Conservation (phyloP, 2,329 filamentous ascomycete genomes). For the Paraconiothyrium brasiliense region DNA sequence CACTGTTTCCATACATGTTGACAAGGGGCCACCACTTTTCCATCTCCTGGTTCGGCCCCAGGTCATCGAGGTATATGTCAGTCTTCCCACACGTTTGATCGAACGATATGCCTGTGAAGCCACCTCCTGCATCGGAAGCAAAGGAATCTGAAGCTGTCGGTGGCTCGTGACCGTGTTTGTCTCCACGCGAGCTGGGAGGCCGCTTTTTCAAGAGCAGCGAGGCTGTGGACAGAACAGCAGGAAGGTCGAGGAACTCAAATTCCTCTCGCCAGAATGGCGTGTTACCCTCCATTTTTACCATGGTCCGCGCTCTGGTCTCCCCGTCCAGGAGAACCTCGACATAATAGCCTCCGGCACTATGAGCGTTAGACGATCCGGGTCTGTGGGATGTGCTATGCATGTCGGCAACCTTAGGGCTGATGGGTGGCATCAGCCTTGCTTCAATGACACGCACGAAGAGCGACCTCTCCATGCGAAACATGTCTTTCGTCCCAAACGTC, state of each 20-base stretch:
- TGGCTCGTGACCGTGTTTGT: slow-evolving; percentile 51
- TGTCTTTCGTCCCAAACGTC: slow-evolving; percentile 60
- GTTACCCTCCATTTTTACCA: slow-evolving; percentile 73
- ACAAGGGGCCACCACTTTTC: slow-evolving; percentile 87
- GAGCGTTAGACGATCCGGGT: slow-evolving; percentile 43
- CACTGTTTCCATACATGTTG: slow-evolving; percentile 76
- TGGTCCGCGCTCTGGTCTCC: slow-evolving; percentile 79
- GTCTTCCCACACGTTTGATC: slow-evolving; percentile 72
- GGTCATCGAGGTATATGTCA: slow-evolving; percentile 81
- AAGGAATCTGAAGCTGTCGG: slow-evolving; percentile 40
- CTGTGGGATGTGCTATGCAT: slow-evolving; percentile 33
- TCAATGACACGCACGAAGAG: slow-evolving; percentile 69
- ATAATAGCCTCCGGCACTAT: slow-evolving; percentile 71
- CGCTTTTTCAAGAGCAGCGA: slow-evolving; percentile 76
- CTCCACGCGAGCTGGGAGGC: slow-evolving; percentile 50
- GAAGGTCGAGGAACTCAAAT: slow-evolving; percentile 78
- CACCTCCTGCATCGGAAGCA: slow-evolving; percentile 48
- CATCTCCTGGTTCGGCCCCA: slow-evolving; percentile 78
- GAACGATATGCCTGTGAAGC: slow-evolving; percentile 58
- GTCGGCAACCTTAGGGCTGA: slow-evolving; percentile 49
- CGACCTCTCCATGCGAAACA: slow-evolving; percentile 73
- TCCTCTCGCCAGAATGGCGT: slow-evolving; percentile 86
- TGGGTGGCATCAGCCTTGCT: slow-evolving; percentile 61
- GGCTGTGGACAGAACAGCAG: slow-evolving; percentile 72
- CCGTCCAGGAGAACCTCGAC: slow-evolving; percentile 83